Conservation (phyloP, 495 filamentous ascomycete genomes). For the Lepidopterella palustris region DNA sequence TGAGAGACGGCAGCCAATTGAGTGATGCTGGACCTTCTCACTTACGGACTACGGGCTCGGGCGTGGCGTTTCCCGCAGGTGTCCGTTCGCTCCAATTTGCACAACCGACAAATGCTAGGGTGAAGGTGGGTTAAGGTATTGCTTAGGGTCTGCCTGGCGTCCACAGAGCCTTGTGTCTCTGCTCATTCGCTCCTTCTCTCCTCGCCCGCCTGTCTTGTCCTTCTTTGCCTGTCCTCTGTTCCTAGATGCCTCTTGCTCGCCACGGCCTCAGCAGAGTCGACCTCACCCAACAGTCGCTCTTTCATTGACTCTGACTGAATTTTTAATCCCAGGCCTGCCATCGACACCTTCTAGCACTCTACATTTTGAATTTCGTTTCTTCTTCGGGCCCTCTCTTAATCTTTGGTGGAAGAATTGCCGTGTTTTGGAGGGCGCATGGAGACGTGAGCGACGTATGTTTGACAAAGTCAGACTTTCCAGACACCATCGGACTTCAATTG, state of each 20-base stretch:
- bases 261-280: background rate
- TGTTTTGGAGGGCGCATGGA: background rate
- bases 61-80: too few species aligned
- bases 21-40: too few species aligned
- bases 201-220: background rate
- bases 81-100: too few species aligned
- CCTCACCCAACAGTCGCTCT: constrained; percentile 3
- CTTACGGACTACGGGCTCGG: too few species aligned
- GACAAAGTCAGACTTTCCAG: background rate
- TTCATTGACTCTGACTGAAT: background rate
- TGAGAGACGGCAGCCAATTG: background rate
- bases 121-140: too few species aligned
- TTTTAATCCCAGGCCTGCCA: background rate
- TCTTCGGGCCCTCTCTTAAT: background rate
- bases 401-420: too few species aligned
- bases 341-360: background rate
- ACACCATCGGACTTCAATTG: background rate
- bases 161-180: too few species aligned
- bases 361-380: background rate
- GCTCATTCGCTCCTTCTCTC: too few species aligned
- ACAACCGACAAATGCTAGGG: too few species aligned
- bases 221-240: background rate
- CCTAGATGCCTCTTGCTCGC: background rate
- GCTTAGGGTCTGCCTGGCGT: too few species aligned
- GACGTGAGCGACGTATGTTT: background rate